Evolutionary conservation across 1,139 yeast genomes (phyloP).

Genomic region (Pneumocystis carinii): DNA sequence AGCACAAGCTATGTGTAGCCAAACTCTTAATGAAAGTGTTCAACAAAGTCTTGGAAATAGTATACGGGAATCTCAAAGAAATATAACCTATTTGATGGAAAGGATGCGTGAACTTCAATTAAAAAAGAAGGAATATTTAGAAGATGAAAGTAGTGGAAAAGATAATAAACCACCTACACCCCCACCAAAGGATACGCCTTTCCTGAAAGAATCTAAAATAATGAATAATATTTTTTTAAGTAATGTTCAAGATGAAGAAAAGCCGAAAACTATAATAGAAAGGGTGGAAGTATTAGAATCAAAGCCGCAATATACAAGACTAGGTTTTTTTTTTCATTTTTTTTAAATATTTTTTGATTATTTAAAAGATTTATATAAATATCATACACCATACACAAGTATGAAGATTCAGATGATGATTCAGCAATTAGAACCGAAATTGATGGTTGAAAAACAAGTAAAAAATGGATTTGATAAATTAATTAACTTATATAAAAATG

Average conservation of each 20-base stretch:
- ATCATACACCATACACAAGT: slow-evolving; percentile 90
- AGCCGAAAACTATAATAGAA: not conserved
- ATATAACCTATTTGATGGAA: slow-evolving; percentile 73
- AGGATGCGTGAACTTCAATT: slow-evolving; percentile 48
- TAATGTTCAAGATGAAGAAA: not conserved
- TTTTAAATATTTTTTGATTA: not conserved
- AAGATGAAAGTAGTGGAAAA: slow-evolving; percentile 1
- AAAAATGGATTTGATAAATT: slow-evolving; percentile 84
- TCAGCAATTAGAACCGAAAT: slow-evolving; percentile 81
- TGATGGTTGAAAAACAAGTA: slow-evolving; percentile 86
- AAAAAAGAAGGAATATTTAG: slow-evolving; percentile 3
- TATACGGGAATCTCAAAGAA: slow-evolving; percentile 80
- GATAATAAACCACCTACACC: slow-evolving; percentile 6
- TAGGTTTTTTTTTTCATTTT: slow-evolving; percentile 13
- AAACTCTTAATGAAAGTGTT: slow-evolving; percentile 63
- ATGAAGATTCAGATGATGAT: slow-evolving; percentile 90
- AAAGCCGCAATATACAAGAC: slow-evolving; percentile 15
- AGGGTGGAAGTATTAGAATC: not conserved
- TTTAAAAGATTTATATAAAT: slow-evolving; percentile 53
- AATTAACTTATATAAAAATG: slow-evolving; percentile 68
- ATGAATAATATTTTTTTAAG: not conserved
- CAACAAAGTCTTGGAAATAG: slow-evolving; percentile 84
- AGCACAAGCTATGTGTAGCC: slow-evolving; percentile 62
- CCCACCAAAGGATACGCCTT: slow-evolving; percentile 5
- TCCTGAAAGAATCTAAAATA: not conserved